Percentiles rank a stretch among this genome's conserved stretches.
Conservation (phyloP, 192 early-diverging fungal genomes). For the Backusella macrospora region DNA sequence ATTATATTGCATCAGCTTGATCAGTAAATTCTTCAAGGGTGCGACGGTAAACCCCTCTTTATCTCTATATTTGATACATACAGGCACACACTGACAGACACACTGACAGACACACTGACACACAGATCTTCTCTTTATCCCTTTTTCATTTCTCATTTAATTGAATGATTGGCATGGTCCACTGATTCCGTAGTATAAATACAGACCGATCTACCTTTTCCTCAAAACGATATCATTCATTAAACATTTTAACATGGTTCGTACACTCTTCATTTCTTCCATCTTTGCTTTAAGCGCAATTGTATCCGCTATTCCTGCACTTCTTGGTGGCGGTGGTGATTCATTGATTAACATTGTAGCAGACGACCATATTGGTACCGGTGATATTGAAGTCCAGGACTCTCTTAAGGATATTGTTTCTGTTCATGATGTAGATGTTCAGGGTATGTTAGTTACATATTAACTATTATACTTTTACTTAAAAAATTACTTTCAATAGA, state of each 20-base stretch:
- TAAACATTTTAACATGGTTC: not conserved
- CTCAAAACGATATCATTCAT: not conserved
- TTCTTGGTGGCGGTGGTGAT: not conserved
- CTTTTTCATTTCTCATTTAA: conserved; percentile 12
- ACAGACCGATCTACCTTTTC: not conserved
- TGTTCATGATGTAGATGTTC: not conserved
- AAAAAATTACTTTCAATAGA: not conserved
- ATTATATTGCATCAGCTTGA: not conserved
- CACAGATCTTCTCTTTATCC: not conserved
- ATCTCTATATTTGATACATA: not conserved
- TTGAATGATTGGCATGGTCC: not conserved
- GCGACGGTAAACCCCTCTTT: not conserved
- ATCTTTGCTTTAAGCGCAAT: not conserved
- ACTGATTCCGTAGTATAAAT: not conserved
- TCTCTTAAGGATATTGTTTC: not conserved
- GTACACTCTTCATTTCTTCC: not conserved
- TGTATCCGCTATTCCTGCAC: not conserved
- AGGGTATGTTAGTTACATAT: not conserved
- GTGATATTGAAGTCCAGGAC: not conserved
- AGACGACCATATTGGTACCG: not conserved
- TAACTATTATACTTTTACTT: not conserved
- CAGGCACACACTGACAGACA: not conserved
- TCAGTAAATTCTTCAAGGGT: conserved; percentile 5
- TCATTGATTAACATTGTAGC: not conserved
- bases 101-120: not conserved